phyloP scores from a whole-genome alignment of 2,329 filamentous ascomycete species.

The Sporothrix dimorphospora region DNA sequence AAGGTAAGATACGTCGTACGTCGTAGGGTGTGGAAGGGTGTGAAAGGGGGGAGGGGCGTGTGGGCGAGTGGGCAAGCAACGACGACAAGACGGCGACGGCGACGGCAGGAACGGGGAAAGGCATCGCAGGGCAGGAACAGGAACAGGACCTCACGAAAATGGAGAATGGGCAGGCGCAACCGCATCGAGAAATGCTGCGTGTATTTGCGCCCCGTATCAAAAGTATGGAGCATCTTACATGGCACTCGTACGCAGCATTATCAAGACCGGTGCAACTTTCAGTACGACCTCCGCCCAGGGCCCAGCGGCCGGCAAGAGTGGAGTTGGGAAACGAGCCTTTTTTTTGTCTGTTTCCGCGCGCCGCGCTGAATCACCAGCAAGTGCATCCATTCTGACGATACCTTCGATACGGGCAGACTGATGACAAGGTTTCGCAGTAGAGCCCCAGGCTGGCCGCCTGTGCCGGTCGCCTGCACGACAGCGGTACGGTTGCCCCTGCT shows the following conservation, averaged over 20 bases:
- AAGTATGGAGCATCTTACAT: neutral
- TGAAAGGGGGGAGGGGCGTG: neutral
- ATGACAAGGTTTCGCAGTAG: neutral
- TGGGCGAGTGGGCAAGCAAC: neutral
- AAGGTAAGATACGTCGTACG: too few species aligned
- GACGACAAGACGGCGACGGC: neutral
- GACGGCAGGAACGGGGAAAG: neutral
- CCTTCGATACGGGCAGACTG: neutral
- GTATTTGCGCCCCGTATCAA: neutral
- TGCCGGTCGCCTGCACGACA: conserved; percentile 21
- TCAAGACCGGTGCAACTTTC: conserved; percentile 11
- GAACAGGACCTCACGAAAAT: neutral
- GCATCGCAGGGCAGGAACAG: neutral
- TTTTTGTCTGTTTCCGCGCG: conserved; percentile 1
- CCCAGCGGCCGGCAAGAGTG: neutral
- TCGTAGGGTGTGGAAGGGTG: neutral
- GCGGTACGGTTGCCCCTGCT: neutral
- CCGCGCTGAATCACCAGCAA: neutral
- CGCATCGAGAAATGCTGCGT: neutral
- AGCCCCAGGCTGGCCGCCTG: neutral
- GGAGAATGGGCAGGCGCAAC: neutral
- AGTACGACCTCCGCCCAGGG: neutral
- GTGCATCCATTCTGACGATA: neutral
- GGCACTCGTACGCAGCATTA: neutral
- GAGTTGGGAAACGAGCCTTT: neutral